A percentile compares a stretch with the other conserved stretches of the same genome.
phyloP scores from a whole-genome alignment of 2,329 filamentous ascomycete species.

The Colletotrichum sp. region DNA sequence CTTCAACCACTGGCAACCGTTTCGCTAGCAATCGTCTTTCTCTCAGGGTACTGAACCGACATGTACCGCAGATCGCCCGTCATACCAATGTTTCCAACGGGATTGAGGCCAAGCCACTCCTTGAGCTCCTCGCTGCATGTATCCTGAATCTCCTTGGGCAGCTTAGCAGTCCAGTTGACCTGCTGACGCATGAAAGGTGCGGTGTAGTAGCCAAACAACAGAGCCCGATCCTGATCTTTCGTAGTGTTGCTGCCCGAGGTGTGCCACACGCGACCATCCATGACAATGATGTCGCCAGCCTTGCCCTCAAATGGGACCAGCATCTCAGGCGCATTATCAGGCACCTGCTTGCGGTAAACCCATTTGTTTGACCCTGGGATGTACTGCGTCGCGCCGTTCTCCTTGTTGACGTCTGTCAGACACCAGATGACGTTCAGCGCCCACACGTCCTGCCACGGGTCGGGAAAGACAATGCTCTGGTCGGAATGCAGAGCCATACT shows the following conservation, averaged over 20 bases:
- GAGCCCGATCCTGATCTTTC: neutral
- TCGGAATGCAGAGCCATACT: neutral
- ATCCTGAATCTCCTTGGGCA: neutral
- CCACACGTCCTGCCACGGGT: neutral
- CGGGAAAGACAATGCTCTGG: neutral
- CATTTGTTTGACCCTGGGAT: neutral
- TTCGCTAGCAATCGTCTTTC: neutral
- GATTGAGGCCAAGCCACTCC: neutral
- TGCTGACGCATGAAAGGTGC: neutral
- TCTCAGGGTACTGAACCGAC: neutral
- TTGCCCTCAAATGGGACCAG: neutral
- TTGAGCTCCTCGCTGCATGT: neutral
- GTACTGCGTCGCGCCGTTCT: neutral
- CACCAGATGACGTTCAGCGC: neutral
- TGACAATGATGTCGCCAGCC: neutral
- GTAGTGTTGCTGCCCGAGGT: neutral
- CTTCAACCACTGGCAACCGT: neutral
- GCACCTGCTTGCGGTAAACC: neutral
- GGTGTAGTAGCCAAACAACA: neutral
- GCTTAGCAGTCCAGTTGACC: neutral
- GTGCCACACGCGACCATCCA: neutral
- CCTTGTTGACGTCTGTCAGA: neutral
- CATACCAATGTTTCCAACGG: neutral
- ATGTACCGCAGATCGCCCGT: neutral
- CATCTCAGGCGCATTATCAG: neutral